These are phyloP conservation scores for Mycosphaerella arachidis DNA, from an alignment of 2,329 filamentous ascomycete genomes.

Conservation along the genomic window DNA sequence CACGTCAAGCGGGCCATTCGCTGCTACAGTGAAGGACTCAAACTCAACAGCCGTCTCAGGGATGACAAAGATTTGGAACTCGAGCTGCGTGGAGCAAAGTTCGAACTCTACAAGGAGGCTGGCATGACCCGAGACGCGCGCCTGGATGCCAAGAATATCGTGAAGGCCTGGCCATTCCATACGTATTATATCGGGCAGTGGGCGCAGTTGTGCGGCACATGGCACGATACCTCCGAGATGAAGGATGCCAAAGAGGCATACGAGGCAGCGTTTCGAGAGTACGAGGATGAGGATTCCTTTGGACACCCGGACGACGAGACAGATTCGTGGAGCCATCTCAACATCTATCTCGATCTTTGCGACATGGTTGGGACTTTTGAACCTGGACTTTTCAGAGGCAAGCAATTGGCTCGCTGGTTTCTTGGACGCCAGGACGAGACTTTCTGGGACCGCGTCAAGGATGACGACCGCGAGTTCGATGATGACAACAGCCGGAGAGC, in stretches of 20 bases:
- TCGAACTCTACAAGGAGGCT: slow-evolving; percentile 52
- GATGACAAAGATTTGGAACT: slow-evolving; percentile 28
- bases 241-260: slow-evolving; percentile 38
- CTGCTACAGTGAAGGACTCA: slow-evolving; percentile 52
- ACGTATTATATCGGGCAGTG: slow-evolving; percentile 52
- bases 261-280: slow-evolving; percentile 49
- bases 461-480: slow-evolving; percentile 90
- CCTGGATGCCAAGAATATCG: slow-evolving; percentile 51
- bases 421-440: slow-evolving; percentile 67
- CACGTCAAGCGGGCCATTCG: slow-evolving; percentile 47
- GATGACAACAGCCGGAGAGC: slow-evolving; percentile 63
- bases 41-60: slow-evolving; percentile 32
- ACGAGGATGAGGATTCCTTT: slow-evolving; percentile 30
- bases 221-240: slow-evolving; percentile 24
- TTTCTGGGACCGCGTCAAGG: slow-evolving; percentile 66
- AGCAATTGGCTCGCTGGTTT: slow-evolving; percentile 73
- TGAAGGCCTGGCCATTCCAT: slow-evolving; percentile 52
- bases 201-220: slow-evolving; percentile 48
- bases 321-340: slow-evolving; percentile 73
- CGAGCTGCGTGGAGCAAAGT: slow-evolving; percentile 51
- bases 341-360: slow-evolving; percentile 79
- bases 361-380: slow-evolving; percentile 57
- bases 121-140: slow-evolving; percentile 45
- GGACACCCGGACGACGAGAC: slow-evolving; percentile 43
- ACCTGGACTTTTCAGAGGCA: slow-evolving; percentile 66